phyloP scores from a whole-genome alignment of 495 filamentous ascomycete species.

The Talaromyces liani region DNA sequence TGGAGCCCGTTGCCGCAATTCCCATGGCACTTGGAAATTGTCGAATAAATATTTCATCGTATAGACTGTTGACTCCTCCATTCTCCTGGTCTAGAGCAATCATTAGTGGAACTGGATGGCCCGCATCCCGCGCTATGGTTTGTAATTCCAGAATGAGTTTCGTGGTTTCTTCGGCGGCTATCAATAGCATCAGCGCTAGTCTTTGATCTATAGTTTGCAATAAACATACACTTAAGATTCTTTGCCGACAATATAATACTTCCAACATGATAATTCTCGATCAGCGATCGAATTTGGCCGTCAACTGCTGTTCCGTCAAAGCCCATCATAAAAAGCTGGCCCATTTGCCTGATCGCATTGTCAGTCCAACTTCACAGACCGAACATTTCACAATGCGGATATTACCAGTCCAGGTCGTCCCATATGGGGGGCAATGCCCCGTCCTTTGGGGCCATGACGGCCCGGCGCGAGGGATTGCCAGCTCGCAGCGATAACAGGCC shows the following conservation, averaged over 20 bases:
- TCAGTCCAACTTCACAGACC: background rate
- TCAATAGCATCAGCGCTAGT: background rate
- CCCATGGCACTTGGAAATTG: conserved; percentile 92
- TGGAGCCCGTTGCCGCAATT: conserved; percentile 74
- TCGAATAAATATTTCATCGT: conserved; percentile 83
- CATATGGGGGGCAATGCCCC: conserved; percentile 42
- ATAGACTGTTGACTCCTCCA: conserved; percentile 89
- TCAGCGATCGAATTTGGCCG: conserved; percentile 74
- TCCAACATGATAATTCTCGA: conserved; percentile 77
- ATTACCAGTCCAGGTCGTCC: conserved; percentile 40
- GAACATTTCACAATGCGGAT: background rate
- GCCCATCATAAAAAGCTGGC: conserved; percentile 92
- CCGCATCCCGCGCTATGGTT: conserved; percentile 77
- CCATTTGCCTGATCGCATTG: conserved; percentile 47
- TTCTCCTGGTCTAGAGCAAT: conserved; percentile 91
- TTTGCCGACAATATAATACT: conserved; percentile 83
- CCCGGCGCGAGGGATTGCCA: conserved; percentile 30
- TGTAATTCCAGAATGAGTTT: conserved; percentile 77
- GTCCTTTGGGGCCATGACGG: conserved; percentile 42
- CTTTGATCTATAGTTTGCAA: background rate
- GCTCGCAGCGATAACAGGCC: background rate
- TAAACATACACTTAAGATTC: conserved; percentile 72
- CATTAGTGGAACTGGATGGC: conserved; percentile 73
- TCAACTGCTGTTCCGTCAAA: conserved; percentile 87
- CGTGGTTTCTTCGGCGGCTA: conserved; percentile 79